Evolutionary conservation across 768 basidiomycete genomes (phyloP).

Genomic region (Filobasidium floriforme): DNA sequence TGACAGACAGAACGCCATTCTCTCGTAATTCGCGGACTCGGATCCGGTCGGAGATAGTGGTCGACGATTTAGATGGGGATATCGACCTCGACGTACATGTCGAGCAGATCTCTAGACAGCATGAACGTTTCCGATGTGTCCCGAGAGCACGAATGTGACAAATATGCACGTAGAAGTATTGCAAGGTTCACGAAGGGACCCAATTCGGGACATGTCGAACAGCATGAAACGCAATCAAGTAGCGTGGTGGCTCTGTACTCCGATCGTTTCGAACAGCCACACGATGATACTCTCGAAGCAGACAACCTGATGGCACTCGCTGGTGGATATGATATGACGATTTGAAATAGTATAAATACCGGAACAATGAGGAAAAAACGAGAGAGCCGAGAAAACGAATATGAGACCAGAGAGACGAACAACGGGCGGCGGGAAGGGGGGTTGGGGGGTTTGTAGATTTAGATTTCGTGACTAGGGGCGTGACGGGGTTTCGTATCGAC

Average conservation of each 20-base stretch:
- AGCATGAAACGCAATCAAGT: too few relatives aligned
- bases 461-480: conserved; percentile 4
- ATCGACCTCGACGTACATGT: too few relatives aligned
- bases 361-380: neutral
- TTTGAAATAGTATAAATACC: neutral
- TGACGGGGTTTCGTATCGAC: conserved; percentile 8
- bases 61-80: neutral
- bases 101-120: too few relatives aligned
- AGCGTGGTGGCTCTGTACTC: too few relatives aligned
- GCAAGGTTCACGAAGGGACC: too few relatives aligned
- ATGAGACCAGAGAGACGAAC: neutral
- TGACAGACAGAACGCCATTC: neutral
- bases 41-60: conserved; percentile 1
- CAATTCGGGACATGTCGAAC: too few relatives aligned
- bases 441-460: neutral
- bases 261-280: too few relatives aligned
- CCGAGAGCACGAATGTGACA: too few relatives aligned
- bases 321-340: neutral
- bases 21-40: neutral
- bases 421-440: neutral
- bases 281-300: too few relatives aligned
- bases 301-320: too few relatives aligned
- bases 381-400: neutral
- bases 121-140: too few relatives aligned
- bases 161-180: too few relatives aligned